Conservation (phyloP, 352 stramenopile species). For the Pythium pyrilobum region DNA sequence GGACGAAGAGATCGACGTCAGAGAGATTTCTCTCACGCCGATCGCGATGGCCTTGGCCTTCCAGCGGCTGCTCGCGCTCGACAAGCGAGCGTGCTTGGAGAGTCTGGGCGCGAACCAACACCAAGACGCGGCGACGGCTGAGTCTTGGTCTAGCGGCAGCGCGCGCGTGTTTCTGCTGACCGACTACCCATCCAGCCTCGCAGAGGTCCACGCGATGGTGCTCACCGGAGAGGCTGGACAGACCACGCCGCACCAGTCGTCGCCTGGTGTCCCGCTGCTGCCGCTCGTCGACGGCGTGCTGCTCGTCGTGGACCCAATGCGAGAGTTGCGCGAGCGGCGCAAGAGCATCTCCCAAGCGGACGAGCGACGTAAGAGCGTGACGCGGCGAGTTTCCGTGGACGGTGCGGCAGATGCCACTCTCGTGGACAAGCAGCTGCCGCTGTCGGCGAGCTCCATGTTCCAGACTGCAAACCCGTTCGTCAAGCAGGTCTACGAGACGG, state of each 20-base stretch:
- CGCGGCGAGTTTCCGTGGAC: slow-evolving; percentile 1
- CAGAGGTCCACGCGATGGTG: slow-evolving; percentile 44
- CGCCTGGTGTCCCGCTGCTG: slow-evolving; percentile 28
- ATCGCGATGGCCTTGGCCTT: slow-evolving; percentile 37
- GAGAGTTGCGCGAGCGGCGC: slow-evolving; percentile 23
- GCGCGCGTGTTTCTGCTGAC: slow-evolving; percentile 50
- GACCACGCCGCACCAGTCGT: slow-evolving; percentile 1
- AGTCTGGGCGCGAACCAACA: neutral
- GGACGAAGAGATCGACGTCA: neutral
- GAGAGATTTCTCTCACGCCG: slow-evolving; percentile 6
- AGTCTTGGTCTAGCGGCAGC: too few species aligned
- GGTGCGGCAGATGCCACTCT: neutral
- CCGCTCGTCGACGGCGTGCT: slow-evolving; percentile 59
- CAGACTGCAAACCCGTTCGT: slow-evolving; percentile 35
- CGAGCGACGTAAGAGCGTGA: slow-evolving; percentile 13
- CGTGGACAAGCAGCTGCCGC: neutral
- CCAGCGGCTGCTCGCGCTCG: slow-evolving; percentile 36
- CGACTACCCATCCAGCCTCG: slow-evolving; percentile 49
- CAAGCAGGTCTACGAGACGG: slow-evolving; percentile 31
- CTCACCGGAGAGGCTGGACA: slow-evolving; percentile 27
- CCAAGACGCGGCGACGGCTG: too few species aligned
- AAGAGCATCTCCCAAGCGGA: slow-evolving; percentile 23
- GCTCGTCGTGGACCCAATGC: slow-evolving; percentile 30
- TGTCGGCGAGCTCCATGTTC: slow-evolving; percentile 27
- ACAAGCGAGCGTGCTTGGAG: slow-evolving; percentile 33